Evolutionary conservation across 2,329 filamentous ascomycete genomes (phyloP).

Genomic region (Nemania diffusa): DNA sequence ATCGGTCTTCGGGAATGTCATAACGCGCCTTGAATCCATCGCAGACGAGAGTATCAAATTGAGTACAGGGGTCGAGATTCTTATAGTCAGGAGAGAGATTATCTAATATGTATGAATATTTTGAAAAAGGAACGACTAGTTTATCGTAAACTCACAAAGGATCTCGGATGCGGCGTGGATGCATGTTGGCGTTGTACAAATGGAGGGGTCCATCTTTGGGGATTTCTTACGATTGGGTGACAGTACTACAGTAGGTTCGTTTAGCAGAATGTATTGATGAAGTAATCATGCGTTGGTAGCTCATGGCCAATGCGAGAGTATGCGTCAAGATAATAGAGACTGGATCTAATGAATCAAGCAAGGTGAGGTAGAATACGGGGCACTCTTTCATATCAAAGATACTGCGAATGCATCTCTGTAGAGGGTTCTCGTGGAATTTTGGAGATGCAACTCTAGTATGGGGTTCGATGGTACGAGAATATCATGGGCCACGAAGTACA

Average conservation of each 20-base stretch:
- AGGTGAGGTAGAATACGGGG: neutral
- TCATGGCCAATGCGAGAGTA: neutral
- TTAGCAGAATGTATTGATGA: constrained; percentile 18
- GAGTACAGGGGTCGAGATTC: constrained; percentile 72
- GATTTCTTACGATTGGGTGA: constrained; percentile 35
- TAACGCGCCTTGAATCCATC: constrained; percentile 73
- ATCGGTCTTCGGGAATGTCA: constrained; percentile 72
- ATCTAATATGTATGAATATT: constrained; percentile 45
- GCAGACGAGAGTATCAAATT: constrained; percentile 75
- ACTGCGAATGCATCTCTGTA: neutral
- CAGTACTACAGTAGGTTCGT: constrained; percentile 35
- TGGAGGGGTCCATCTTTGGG: constrained; percentile 42
- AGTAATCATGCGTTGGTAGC: neutral
- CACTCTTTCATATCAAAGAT: neutral
- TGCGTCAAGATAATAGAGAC: neutral
- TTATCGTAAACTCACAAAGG: constrained; percentile 52
- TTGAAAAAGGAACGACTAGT: neutral
- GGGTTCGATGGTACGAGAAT: neutral
- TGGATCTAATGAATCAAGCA: neutral
- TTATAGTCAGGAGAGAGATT: constrained; percentile 71
- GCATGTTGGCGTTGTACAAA: constrained; percentile 69
- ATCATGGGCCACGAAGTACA: neutral
- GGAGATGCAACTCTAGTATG: neutral
- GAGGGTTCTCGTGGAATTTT: neutral
- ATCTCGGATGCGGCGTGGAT: constrained; percentile 71